These are phyloP conservation scores for Pichia sporocuriosa DNA, from an alignment of 805 yeast genomes.

Conservation along the genomic window DNA sequence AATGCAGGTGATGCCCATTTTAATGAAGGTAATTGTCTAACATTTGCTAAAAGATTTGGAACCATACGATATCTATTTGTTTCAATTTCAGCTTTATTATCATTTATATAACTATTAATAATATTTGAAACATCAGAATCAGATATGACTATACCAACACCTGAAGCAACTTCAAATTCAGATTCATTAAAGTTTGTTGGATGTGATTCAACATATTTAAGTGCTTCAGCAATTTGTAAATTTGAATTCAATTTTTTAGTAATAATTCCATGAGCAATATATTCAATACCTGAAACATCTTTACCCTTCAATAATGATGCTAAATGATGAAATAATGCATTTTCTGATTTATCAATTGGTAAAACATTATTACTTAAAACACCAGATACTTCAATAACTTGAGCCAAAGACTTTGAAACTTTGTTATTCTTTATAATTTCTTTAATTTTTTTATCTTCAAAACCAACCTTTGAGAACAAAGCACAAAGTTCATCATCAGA, in stretches of 20 bases:
- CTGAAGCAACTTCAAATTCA: constrained; percentile 59
- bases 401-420: constrained; percentile 63
- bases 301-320: constrained; percentile 67
- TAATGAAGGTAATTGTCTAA: constrained; percentile 64
- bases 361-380: constrained; percentile 10
- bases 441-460: constrained; percentile 64
- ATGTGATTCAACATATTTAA: constrained; percentile 55
- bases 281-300: constrained; percentile 39
- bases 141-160: constrained; percentile 73
- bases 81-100: constrained; percentile 51
- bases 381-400: constrained; percentile 44
- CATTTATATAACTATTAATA: constrained; percentile 54
- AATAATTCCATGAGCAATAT: constrained; percentile 55
- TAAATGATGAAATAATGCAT: constrained; percentile 65
- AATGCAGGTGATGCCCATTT: constrained; percentile 89
- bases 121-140: constrained; percentile 54
- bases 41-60: constrained; percentile 69
- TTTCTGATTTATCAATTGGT: constrained; percentile 49
- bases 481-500: constrained; percentile 18
- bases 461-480: constrained; percentile 47
- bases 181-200: constrained; percentile 37
- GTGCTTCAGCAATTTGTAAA: constrained; percentile 75
- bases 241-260: constrained; percentile 58
- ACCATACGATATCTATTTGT: constrained; percentile 74
- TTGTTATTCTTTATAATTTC: constrained; percentile 84